These are phyloP conservation scores for Calonectria fujianensis DNA, from an alignment of 2,329 filamentous ascomycete species.

Conservation along the genomic window DNA sequence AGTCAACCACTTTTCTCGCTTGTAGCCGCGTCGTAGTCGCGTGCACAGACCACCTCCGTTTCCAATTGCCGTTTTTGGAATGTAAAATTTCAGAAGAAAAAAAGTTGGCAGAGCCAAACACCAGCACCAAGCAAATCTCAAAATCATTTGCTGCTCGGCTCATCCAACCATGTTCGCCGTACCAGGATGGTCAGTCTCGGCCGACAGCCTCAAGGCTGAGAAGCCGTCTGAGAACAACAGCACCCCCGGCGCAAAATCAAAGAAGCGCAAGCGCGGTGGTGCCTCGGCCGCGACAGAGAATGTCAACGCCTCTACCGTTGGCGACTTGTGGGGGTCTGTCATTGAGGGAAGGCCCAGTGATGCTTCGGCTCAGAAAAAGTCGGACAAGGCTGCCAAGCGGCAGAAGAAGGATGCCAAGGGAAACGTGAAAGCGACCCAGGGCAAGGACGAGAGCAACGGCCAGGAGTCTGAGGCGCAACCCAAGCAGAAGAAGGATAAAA, in stretches of 20 bases:
- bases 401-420: constrained; percentile 59
- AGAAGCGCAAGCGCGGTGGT: constrained; percentile 73
- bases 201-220: constrained; percentile 83
- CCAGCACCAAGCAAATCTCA: constrained; percentile 34
- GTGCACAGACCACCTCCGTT: constrained; percentile 28
- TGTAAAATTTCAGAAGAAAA: constrained; percentile 34
- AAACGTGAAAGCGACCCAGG: constrained; percentile 50
- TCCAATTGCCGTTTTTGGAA: constrained; percentile 3
- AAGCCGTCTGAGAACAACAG: constrained; percentile 60
- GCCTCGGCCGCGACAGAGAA: constrained; percentile 55
- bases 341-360: constrained; percentile 79
- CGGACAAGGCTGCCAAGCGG: constrained; percentile 58
- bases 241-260: constrained; percentile 68
- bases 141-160: constrained; percentile 5
- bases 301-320: constrained; percentile 82
- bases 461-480: constrained; percentile 49
- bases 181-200: constrained; percentile 90
- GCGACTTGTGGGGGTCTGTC: constrained; percentile 85
- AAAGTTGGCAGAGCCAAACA: constrained; percentile 39
- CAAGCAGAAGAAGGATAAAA: constrained; percentile 62
- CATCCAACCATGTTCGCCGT: constrained; percentile 86
- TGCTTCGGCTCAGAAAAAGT: constrained; percentile 38
- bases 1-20: too few species aligned
- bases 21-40: not conserved
- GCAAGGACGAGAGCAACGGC: constrained; percentile 46